Percentiles rank a stretch among this genome's conserved stretches.
phyloP scores from a whole-genome alignment of 257 asterid species.

The Solanum sparsipilum region DNA sequence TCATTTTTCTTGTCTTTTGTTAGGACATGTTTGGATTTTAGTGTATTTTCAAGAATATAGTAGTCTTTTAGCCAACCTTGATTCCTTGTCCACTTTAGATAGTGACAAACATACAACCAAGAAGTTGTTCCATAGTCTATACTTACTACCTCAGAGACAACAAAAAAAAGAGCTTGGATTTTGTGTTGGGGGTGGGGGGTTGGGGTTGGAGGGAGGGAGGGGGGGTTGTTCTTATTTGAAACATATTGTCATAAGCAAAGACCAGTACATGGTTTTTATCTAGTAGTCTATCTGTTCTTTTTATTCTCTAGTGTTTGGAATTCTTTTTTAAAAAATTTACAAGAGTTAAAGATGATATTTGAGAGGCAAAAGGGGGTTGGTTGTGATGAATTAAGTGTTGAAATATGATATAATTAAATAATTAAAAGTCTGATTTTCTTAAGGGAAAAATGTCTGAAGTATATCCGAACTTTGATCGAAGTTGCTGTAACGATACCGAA shows the following conservation, averaged over 20 bases:
- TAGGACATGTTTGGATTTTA: not conserved
- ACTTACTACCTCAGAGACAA: not conserved
- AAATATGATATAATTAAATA: not conserved
- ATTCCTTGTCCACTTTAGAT: conserved; percentile 1
- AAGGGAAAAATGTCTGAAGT: too few relatives aligned
- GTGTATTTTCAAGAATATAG: not conserved
- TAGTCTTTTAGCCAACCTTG: not conserved
- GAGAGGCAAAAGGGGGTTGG: not conserved
- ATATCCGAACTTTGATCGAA: too few relatives aligned
- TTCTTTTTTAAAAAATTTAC: accelerated
- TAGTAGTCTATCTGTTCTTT: not conserved
- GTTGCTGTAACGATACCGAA: accelerated
- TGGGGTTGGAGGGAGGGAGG: too few relatives aligned
- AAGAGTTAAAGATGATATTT: not conserved
- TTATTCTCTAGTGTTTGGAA: not conserved
- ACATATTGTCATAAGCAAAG: not conserved
- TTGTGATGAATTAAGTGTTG: not conserved
- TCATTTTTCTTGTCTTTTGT: not conserved
- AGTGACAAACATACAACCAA: not conserved
- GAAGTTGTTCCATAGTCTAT: not conserved
- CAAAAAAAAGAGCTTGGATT: not conserved
- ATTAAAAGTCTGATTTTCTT: not conserved
- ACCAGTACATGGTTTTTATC: not conserved
- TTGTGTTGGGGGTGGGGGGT: not conserved
- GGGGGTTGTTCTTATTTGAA: not conserved